Evolutionary conservation across 257 asterid genomes (phyloP).

Genomic region (Leptodermis oblonga): DNA sequence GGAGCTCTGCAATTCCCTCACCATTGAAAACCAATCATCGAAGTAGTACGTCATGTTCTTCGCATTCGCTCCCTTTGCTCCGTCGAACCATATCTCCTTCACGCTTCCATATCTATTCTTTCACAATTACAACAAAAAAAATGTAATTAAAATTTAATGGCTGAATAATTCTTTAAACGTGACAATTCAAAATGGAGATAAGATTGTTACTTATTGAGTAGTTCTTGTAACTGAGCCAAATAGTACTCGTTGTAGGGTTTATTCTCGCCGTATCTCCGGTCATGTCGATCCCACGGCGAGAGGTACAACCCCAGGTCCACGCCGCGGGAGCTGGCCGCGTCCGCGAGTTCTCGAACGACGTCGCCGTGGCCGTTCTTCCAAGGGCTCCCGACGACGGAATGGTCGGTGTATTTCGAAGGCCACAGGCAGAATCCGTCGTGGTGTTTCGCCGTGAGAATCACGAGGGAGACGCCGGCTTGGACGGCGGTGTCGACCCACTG

Average conservation of each 20-base stretch:
- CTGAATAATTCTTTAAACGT: too few species aligned
- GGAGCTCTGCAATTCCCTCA: slow-evolving; percentile 70
- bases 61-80: slow-evolving; percentile 85
- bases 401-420: slow-evolving; percentile 85
- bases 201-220: slow-evolving; percentile 51
- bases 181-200: too few species aligned
- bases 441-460: slow-evolving; percentile 86
- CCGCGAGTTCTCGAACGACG: slow-evolving; percentile 59
- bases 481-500: slow-evolving; percentile 83
- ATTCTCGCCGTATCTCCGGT: slow-evolving; percentile 57
- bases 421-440: slow-evolving; percentile 97
- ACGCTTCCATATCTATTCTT: slow-evolving; percentile 64
- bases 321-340: slow-evolving; percentile 56
- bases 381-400: slow-evolving; percentile 71
- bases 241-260: slow-evolving; percentile 74
- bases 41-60: slow-evolving; percentile 81
- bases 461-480: slow-evolving; percentile 58
- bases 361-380: slow-evolving; percentile 78
- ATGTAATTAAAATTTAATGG: too few species aligned
- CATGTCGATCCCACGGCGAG: slow-evolving; percentile 97
- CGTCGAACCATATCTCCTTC: slow-evolving; percentile 91
- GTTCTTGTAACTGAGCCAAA: slow-evolving; percentile 90
- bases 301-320: slow-evolving; percentile 78
- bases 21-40: slow-evolving; percentile 84
- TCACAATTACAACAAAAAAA: too few species aligned